Evolutionary conservation across 1,284 basidiomycete genomes (phyloP).

Genomic region (Leccinum subrobustum): DNA sequence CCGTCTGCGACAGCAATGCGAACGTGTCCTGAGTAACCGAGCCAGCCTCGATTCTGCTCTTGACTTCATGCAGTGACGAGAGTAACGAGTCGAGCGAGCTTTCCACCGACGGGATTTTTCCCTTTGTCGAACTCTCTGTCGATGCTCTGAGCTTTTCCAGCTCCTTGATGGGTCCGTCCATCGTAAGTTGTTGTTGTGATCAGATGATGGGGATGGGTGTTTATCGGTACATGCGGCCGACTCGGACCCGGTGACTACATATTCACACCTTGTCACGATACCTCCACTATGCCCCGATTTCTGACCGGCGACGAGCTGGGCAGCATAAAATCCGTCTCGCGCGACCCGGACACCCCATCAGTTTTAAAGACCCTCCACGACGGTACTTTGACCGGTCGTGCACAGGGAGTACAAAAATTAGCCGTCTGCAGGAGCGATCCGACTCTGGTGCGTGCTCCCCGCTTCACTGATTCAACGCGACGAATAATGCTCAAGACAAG

Average conservation of each 20-base stretch:
- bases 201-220: background rate
- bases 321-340: constrained; percentile 61
- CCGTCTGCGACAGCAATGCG: constrained; percentile 51
- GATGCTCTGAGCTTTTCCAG: constrained; percentile 69
- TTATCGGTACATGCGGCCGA: background rate
- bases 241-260: background rate
- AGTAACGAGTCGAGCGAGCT: constrained; percentile 73
- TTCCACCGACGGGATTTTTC: constrained; percentile 55
- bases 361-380: constrained; percentile 36
- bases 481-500: constrained; percentile 46
- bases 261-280: constrained; percentile 26
- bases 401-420: constrained; percentile 32
- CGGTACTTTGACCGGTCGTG: constrained; percentile 33
- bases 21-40: constrained; percentile 55
- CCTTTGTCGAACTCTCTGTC: constrained; percentile 45
- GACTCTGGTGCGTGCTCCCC: constrained; percentile 37
- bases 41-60: constrained; percentile 53
- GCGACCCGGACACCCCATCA: constrained; percentile 33
- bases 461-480: constrained; percentile 4
- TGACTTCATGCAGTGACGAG: constrained; percentile 57
- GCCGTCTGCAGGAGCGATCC: constrained; percentile 40
- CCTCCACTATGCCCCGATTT: constrained; percentile 56
- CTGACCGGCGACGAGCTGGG: constrained; percentile 74
- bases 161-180: constrained; percentile 75
- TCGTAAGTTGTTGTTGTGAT: constrained; percentile 26